A percentile compares a stretch with the other conserved stretches of the same genome.
phyloP scores from a whole-genome alignment of 2,329 filamentous ascomycete species.

The Xylariaceae sp. region DNA sequence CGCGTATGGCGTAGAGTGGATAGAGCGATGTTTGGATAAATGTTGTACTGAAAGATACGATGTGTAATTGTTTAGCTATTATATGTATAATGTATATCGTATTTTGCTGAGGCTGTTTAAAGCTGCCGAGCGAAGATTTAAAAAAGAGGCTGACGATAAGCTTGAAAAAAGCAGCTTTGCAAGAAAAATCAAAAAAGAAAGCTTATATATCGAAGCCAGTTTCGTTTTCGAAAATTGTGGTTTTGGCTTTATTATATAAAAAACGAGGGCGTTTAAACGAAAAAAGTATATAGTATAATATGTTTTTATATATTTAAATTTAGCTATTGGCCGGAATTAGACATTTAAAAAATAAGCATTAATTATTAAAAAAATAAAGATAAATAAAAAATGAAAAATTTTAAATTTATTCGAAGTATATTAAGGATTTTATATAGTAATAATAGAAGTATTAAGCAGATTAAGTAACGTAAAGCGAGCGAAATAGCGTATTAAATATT shows the following conservation, averaged over 20 bases:
- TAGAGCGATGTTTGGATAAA: not conserved
- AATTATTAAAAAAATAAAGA: too few relatives aligned
- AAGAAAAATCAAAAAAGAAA: not conserved
- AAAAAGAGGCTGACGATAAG: not conserved
- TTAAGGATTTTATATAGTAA: not conserved
- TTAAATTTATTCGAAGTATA: too few relatives aligned
- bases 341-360: not conserved
- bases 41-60: not conserved
- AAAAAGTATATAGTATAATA: too few relatives aligned
- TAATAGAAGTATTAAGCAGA: not conserved
- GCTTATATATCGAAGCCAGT: not conserved
- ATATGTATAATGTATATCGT: constrained; percentile 2
- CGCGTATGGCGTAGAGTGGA: not conserved
- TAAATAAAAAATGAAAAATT: too few relatives aligned
- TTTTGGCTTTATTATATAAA: not conserved
- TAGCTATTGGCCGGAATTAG: too few relatives aligned
- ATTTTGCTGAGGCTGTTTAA: not conserved
- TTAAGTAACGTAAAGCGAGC: not conserved
- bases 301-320: too few relatives aligned
- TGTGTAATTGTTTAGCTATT: not conserved
- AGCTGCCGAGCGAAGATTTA: not conserved
- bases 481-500: not conserved
- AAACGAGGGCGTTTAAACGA: too few relatives aligned
- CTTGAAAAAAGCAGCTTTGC: not conserved
- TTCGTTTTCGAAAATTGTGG: not conserved